Evolutionary conservation across 805 yeast genomes (phyloP).

Genomic region (Candida ovalis): DNA sequence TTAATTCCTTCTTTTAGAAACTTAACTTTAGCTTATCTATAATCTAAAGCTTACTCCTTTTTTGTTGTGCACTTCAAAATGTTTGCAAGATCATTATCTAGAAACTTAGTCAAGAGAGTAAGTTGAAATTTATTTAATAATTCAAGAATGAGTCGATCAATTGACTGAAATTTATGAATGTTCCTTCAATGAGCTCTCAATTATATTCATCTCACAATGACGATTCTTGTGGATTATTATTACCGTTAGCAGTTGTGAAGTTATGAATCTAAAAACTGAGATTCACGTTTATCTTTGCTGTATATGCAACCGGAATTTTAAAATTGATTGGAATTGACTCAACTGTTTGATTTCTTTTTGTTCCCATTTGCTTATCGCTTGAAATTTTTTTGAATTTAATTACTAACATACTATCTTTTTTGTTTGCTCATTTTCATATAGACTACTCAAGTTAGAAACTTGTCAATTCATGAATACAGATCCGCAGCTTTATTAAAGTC

Average conservation of each 20-base stretch:
- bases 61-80: slow-evolving; percentile 6
- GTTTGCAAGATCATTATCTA: slow-evolving; percentile 23
- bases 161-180: too few species aligned
- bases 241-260: too few species aligned
- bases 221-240: too few species aligned
- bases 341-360: neutral
- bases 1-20: neutral
- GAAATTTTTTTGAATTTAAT: neutral
- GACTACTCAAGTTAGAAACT: slow-evolving; percentile 47
- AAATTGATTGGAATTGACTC: neutral
- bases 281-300: too few species aligned
- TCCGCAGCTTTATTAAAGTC: slow-evolving; percentile 79
- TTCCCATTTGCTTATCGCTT: neutral
- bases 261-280: too few species aligned
- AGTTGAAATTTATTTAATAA: slow-evolving; percentile 12
- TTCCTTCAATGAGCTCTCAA: too few species aligned
- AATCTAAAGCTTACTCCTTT: neutral
- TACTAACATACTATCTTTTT: neutral
- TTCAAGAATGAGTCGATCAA: too few species aligned
- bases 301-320: too few species aligned
- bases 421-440: too few species aligned
- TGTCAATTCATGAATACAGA: slow-evolving; percentile 94
- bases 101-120: slow-evolving; percentile 18
- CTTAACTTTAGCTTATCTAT: neutral
- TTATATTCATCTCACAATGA: too few species aligned